Conservation (phyloP, 352 stramenopile genomes). For the Phytophthora constricta region DNA sequence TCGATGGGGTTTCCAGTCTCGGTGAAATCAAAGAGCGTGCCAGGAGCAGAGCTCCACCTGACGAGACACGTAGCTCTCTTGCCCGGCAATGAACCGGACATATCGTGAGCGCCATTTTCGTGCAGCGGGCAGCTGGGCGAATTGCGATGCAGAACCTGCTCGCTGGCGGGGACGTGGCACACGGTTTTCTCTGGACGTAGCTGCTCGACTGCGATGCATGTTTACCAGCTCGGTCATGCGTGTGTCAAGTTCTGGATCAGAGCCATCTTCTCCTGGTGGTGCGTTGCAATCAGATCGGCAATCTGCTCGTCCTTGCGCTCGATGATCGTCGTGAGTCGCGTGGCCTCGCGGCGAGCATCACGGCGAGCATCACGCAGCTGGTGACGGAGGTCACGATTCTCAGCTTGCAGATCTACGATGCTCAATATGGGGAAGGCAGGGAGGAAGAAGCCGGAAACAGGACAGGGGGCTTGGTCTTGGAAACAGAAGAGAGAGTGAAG, state of each 20-base stretch:
- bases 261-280: neutral
- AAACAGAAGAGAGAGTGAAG: too few relatives aligned
- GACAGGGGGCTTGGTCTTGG: constrained; percentile 13
- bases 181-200: too few relatives aligned
- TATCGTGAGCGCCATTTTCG: constrained; percentile 1
- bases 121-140: neutral
- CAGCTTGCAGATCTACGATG: constrained; percentile 1
- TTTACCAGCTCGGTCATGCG: neutral
- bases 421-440: constrained; percentile 6
- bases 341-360: constrained; percentile 1
- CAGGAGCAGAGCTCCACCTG: neutral
- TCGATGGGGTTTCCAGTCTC: constrained; percentile 15
- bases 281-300: neutral
- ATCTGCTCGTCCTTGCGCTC: constrained; percentile 1
- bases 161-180: too few relatives aligned
- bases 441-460: neutral
- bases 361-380: constrained; percentile 3
- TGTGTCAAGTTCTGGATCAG: neutral
- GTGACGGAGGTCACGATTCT: constrained; percentile 13
- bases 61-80: constrained; percentile 6
- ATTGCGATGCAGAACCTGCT: too few relatives aligned
- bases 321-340: constrained; percentile 6
- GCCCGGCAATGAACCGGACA: constrained; percentile 11
- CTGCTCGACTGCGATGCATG: neutral
- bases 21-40: constrained; percentile 1